Evolutionary conservation across 2,329 filamentous ascomycete species (phyloP).

Genomic region (Ophiosphaerella korrae): DNA sequence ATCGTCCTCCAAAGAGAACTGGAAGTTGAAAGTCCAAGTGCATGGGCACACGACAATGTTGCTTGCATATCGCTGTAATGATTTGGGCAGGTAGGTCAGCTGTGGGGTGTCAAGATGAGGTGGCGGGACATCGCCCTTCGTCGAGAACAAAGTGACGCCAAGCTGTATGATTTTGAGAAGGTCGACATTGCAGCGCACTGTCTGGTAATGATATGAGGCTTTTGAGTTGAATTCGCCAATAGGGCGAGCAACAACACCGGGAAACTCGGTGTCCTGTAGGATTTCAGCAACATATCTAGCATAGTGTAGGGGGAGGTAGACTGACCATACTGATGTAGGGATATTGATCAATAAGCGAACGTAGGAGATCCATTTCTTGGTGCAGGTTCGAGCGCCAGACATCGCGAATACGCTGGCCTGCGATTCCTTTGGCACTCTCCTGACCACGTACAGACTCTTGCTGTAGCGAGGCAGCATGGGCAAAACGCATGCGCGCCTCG

Average conservation of each 20-base stretch:
- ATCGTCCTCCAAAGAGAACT: slow-evolving; percentile 90
- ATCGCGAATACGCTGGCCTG: slow-evolving; percentile 81
- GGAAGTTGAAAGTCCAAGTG: slow-evolving; percentile 99
- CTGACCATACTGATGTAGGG: slow-evolving; percentile 97
- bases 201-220: slow-evolving; percentile 98
- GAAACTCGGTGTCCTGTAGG: slow-evolving; percentile 89
- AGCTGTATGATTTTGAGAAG: slow-evolving; percentile 97
- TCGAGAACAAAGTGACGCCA: slow-evolving; percentile 89
- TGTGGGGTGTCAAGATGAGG: slow-evolving; percentile 62
- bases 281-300: slow-evolving; percentile 26
- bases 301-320: slow-evolving; percentile 13
- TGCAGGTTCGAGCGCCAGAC: slow-evolving; percentile 93
- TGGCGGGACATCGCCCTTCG: slow-evolving; percentile 85
- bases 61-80: slow-evolving; percentile 56
- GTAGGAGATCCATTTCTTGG: slow-evolving; percentile 85
- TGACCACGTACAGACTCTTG: slow-evolving; percentile 59
- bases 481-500: slow-evolving; percentile 85
- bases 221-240: slow-evolving; percentile 95
- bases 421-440: slow-evolving; percentile 62
- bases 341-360: slow-evolving; percentile 85
- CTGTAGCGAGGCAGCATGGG: slow-evolving; percentile 68
- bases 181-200: slow-evolving; percentile 94
- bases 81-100: slow-evolving; percentile 49
- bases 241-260: slow-evolving; percentile 92
- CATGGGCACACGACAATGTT: slow-evolving; percentile 72